phyloP scores from a whole-genome alignment of 306 rosid species.

The Rosa chinensis region DNA sequence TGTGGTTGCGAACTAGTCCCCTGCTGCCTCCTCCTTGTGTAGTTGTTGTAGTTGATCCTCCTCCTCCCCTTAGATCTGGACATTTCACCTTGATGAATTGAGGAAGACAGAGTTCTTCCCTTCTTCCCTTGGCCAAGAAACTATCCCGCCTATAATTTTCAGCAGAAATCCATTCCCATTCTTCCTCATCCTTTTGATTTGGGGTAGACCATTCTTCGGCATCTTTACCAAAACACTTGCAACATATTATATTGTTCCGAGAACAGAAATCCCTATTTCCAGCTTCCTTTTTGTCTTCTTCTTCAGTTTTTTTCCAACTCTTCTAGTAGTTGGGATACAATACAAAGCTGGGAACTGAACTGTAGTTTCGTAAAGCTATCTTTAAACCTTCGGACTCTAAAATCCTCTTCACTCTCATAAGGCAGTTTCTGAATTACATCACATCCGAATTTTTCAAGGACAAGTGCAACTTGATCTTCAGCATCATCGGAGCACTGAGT shows the following conservation, averaged over 20 bases:
- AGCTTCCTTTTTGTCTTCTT: too few relatives aligned
- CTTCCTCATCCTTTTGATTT: too few relatives aligned
- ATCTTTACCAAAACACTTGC: too few relatives aligned
- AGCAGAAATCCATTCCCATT: too few relatives aligned
- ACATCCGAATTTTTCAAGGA: not conserved
- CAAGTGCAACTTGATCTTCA: not conserved
- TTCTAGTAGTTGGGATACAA: not conserved
- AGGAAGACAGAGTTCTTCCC: not conserved
- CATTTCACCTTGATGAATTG: not conserved
- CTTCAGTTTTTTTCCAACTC: too few relatives aligned
- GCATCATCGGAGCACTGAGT: not conserved
- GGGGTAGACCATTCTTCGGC: too few relatives aligned
- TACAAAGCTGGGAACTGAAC: not conserved
- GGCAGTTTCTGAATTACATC: not conserved
- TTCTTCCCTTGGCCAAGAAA: too few relatives aligned
- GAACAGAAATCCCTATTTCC: too few relatives aligned
- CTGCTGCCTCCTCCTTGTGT: not conserved
- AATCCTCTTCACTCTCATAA: not conserved
- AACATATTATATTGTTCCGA: too few relatives aligned
- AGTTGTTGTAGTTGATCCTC: not conserved
- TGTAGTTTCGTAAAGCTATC: not conserved
- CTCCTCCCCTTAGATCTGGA: not conserved
- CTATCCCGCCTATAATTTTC: too few relatives aligned
- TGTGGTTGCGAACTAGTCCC: not conserved
- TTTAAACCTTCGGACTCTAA: not conserved